Base-by-base conservation (phyloP, 345 rosid species). In the Conringia planisiliqua region DNA sequence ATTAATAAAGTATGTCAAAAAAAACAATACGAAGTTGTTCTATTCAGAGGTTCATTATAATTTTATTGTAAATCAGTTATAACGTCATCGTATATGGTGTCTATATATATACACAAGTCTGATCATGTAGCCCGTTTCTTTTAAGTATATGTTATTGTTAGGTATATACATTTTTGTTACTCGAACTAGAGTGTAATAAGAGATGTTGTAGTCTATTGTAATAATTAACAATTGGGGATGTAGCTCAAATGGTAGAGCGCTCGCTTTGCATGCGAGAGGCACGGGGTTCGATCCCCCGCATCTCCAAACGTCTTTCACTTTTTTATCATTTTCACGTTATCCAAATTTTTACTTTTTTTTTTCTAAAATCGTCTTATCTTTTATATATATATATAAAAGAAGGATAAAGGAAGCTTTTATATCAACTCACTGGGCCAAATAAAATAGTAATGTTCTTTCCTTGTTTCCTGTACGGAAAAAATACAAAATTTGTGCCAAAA, bases 231-330 rank as follows among this genome's bases (percentile, higher is more conserved):
- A 36, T 3, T 11, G 64, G 64, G 64, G 46, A 60, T 60, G 64
- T 60, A 60, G 46, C 46, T 60, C 64, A 60, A 60, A 36, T 60
- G 46, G 46, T 60, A 60, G 64, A 60, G 64, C 64, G 30, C 64
- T 59, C 30, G 64, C 46, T 59, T 59, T 59, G 64, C 64, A 59
- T 59, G 64, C 46, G 64, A 59, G 64, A 59, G 64, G 64, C 46
- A 59, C 64, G 63, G 63, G 63, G 63, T 59, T 59, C 44, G 44
- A 59, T 59, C 27, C 63, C 63, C 63, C 29, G 44, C 44, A 58
- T 58, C 63, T 58, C 63, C 63, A 22, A 22, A 22, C 24, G 1
- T 1, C 24, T 22, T 22, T 2, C 1, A 22, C 2, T 22, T 22
- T 22, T 22, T 1, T 1, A 22, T 22, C 24, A 22, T 22, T 22